phyloP scores from a whole-genome alignment of 208 protist genomes.

The Wallacemonas sp. region DNA sequence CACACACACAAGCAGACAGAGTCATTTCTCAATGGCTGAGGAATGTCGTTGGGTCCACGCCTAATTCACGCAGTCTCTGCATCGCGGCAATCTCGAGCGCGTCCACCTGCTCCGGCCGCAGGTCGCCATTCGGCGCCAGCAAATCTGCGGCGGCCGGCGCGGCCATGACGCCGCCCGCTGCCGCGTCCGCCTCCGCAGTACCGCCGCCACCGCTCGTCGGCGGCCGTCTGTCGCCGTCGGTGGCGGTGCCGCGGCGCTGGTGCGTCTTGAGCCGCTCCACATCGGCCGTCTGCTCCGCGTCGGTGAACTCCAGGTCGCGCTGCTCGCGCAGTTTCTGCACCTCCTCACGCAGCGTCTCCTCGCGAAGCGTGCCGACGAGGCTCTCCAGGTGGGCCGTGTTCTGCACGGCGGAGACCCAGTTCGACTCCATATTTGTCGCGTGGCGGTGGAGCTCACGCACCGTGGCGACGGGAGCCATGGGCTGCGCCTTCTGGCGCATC shows the following conservation, averaged over 20 bases:
- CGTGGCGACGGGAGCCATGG: slow-evolving; percentile 44
- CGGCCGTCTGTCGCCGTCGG: background rate
- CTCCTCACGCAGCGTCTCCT: slow-evolving; percentile 40
- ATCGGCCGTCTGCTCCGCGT: slow-evolving; percentile 15
- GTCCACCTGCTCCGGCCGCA: slow-evolving; percentile 75
- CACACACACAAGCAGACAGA: slow-evolving; percentile 15
- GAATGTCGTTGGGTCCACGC: slow-evolving; percentile 62
- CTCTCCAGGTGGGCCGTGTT: slow-evolving; percentile 65
- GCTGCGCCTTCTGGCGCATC: slow-evolving; percentile 43
- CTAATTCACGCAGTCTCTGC: slow-evolving; percentile 53
- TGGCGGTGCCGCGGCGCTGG: no score
- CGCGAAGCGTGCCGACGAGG: slow-evolving; percentile 52
- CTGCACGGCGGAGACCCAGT: slow-evolving; percentile 75
- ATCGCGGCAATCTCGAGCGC: slow-evolving; percentile 70
- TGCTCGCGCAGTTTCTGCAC: slow-evolving; percentile 26
- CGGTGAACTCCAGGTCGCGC: slow-evolving; percentile 13
- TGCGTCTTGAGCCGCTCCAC: background rate
- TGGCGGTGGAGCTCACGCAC: slow-evolving; percentile 73
- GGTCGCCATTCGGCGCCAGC: slow-evolving; percentile 11
- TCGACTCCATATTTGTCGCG: slow-evolving; percentile 71
- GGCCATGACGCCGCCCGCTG: background rate
- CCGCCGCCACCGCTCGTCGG: background rate
- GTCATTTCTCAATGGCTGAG: background rate
- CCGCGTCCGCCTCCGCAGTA: background rate
- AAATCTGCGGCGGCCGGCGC: slow-evolving; percentile 4